A percentile compares a stretch with the other conserved stretches of the same genome.
Conservation (phyloP, 345 rosid species). For the Moringa oleifera region DNA sequence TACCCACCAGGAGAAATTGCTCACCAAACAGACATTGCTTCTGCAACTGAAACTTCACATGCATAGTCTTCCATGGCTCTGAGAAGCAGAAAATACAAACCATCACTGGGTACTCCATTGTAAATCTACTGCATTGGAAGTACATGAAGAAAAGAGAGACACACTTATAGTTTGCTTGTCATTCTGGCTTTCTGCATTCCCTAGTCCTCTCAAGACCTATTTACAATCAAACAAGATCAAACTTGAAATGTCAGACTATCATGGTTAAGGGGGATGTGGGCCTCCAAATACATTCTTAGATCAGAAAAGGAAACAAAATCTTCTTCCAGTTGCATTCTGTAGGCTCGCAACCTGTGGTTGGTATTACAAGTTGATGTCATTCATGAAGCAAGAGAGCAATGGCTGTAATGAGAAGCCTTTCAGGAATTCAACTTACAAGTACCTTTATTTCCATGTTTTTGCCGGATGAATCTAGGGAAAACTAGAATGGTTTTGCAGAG, state of each 20-base stretch:
- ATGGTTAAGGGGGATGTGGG: no score
- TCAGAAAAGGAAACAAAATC: not conserved
- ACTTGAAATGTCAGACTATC: not conserved
- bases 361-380: no score
- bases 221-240: not conserved
- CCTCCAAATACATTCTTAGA: not conserved
- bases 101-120: not conserved
- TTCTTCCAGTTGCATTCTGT: not conserved
- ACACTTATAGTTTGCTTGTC: not conserved
- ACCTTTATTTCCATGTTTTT: no score
- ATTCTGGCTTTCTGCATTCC: not conserved
- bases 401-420: no score
- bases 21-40: slow-evolving; percentile 24
- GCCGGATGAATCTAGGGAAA: no score
- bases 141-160: not conserved
- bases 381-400: no score
- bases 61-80: slow-evolving; percentile 20
- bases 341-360: not conserved
- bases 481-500: no score
- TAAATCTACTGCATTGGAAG: not conserved
- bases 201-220: not conserved
- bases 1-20: slow-evolving; percentile 24
- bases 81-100: not conserved
- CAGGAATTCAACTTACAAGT: no score
- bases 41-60: slow-evolving; percentile 29